Conservation (phyloP, 2,329 filamentous ascomycete genomes). For the Ophiostoma tasmaniense region DNA sequence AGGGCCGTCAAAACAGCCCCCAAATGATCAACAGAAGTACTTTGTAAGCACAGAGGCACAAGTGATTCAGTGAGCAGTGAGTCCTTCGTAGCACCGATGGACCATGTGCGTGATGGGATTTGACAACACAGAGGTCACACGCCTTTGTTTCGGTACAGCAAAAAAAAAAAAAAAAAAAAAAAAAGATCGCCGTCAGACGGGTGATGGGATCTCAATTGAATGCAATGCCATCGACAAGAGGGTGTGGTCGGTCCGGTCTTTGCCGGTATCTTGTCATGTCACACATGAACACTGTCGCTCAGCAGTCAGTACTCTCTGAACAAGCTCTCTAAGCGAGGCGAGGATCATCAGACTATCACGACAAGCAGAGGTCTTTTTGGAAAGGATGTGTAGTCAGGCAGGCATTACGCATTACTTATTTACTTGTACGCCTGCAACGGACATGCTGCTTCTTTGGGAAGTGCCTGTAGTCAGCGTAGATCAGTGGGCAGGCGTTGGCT, state of each 20-base stretch:
- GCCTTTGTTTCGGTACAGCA: background rate
- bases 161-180: background rate
- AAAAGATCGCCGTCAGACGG: background rate
- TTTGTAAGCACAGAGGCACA: too few species aligned
- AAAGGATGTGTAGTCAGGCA: too few species aligned
- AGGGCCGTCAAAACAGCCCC: background rate
- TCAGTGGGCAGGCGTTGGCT: background rate
- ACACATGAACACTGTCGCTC: background rate
- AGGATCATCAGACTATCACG: background rate
- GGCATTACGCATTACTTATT: too few species aligned
- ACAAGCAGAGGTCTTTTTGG: background rate
- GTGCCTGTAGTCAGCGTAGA: background rate
- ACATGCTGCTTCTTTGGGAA: conserved; percentile 2
- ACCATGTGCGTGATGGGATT: background rate
- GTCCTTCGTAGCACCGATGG: too few species aligned
- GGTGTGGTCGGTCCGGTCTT: background rate
- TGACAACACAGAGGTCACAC: background rate
- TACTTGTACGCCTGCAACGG: background rate
- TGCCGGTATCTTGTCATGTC: background rate
- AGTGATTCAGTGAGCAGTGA: too few species aligned
- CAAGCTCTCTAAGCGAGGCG: background rate
- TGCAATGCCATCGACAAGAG: background rate
- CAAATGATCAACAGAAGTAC: background rate
- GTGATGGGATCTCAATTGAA: background rate
- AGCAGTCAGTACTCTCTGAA: background rate